A percentile compares a stretch with the other conserved stretches of the same genome.
Conservation (phyloP, 1,139 yeast species). For the Magnusiomyces suaveolens region DNA sequence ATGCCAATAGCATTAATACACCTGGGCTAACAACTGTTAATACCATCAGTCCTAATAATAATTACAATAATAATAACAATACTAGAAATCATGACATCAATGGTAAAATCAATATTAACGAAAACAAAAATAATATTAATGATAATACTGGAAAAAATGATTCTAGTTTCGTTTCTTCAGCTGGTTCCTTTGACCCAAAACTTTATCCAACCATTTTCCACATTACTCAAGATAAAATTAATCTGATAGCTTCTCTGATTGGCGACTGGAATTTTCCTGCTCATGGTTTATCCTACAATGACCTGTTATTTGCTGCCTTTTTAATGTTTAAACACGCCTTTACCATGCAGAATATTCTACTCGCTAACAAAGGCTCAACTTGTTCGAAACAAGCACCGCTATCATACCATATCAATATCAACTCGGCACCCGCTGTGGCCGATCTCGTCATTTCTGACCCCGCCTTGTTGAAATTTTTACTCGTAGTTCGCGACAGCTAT, state of each 20-base stretch:
- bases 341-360: constrained; percentile 21
- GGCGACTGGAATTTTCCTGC: constrained; percentile 48
- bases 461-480: constrained; percentile 48
- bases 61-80: too few relatives aligned
- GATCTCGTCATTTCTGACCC: constrained; percentile 34
- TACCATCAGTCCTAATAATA: not conserved
- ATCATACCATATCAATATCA: constrained; percentile 12
- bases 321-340: constrained; percentile 46
- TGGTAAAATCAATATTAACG: too few relatives aligned
- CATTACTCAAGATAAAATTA: constrained; percentile 4
- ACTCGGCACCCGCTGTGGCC: constrained; percentile 16
- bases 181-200: not conserved
- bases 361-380: constrained; percentile 5
- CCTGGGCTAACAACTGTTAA: too few relatives aligned
- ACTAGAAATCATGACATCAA: too few relatives aligned
- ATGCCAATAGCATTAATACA: too few relatives aligned
- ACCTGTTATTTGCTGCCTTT: constrained; percentile 52
- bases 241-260: constrained; percentile 2
- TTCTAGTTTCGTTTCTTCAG: too few relatives aligned
- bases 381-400: too few relatives aligned
- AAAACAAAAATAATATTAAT: too few relatives aligned
- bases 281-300: constrained; percentile 57
- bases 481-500: constrained; percentile 64
- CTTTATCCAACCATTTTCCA: constrained; percentile 6
- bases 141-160: too few relatives aligned